phyloP scores from a whole-genome alignment of 1,284 basidiomycete genomes.

The Apiotrichum mycotoxinovorans region DNA sequence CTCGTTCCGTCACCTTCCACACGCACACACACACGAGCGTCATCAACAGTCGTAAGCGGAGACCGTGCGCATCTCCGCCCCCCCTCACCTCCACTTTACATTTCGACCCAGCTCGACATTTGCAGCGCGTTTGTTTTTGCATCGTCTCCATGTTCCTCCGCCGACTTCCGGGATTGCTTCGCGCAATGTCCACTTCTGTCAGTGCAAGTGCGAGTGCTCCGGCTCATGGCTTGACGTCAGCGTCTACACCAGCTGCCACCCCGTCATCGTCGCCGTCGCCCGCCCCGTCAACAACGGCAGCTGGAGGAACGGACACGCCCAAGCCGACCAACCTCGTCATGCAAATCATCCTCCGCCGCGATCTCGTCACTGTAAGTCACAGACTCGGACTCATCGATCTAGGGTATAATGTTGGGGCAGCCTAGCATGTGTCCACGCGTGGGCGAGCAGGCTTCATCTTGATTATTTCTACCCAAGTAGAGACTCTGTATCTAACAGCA shows the following conservation, averaged over 20 bases:
- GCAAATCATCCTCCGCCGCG: conserved; percentile 49
- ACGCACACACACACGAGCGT: not conserved
- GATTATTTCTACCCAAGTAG: no score
- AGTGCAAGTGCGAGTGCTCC: not conserved
- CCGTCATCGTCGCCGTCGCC: not conserved
- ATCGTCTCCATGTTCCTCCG: not conserved
- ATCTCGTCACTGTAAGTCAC: conserved; percentile 40
- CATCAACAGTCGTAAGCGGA: not conserved
- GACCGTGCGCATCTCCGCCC: not conserved
- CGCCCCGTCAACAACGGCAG: not conserved
- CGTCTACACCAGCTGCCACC: no score
- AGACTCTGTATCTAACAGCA: no score
- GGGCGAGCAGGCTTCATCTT: no score
- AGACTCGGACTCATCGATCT: not conserved
- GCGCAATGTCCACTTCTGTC: not conserved
- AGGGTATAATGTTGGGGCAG: no score
- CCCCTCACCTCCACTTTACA: not conserved
- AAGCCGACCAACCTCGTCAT: conserved; percentile 44
- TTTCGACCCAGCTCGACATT: not conserved
- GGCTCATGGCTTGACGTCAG: no score
- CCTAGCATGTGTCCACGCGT: no score
- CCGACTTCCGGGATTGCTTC: not conserved
- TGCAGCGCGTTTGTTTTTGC: not conserved
- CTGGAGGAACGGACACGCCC: not conserved
- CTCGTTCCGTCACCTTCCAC: not conserved